Percentiles rank a stretch among this genome's conserved stretches.
phyloP scores from a whole-genome alignment of 345 rosid genomes.

The Rhizophora apiculata region DNA sequence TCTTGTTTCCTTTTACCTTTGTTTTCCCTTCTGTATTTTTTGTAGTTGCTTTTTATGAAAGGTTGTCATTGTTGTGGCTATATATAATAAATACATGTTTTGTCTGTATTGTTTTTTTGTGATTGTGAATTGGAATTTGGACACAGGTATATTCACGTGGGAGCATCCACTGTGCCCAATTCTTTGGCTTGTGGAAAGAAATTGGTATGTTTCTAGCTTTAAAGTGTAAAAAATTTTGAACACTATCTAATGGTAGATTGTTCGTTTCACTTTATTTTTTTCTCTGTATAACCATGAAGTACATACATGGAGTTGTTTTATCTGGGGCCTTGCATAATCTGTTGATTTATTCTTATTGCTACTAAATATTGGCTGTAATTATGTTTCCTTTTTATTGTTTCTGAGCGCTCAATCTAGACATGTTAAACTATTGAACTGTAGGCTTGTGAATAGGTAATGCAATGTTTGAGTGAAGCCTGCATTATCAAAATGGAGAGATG shows the following conservation, averaged over 20 bases:
- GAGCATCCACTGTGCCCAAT: constrained; percentile 62
- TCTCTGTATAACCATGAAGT: too few species aligned
- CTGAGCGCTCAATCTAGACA: background rate
- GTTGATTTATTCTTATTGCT: background rate
- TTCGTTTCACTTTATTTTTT: too few species aligned
- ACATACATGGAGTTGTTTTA: background rate
- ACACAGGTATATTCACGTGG: constrained; percentile 67
- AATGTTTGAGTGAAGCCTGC: background rate
- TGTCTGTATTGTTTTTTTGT: background rate
- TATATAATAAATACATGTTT: background rate
- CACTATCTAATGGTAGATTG: too few species aligned
- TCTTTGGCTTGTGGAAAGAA: constrained; percentile 52
- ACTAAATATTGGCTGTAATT: background rate
- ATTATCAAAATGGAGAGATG: background rate
- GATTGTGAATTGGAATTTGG: constrained; percentile 5
- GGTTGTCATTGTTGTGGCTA: background rate
- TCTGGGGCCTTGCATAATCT: background rate
- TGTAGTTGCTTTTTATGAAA: too few species aligned
- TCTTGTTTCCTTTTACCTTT: too few species aligned
- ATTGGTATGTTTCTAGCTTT: constrained; percentile 40
- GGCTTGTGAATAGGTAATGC: background rate
- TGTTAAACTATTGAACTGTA: too few species aligned
- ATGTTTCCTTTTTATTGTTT: background rate
- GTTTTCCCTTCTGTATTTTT: too few species aligned
- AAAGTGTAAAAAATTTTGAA: background rate